These are phyloP conservation scores for Colletotrichum cordylinicola DNA, from an alignment of 2,329 filamentous ascomycete genomes.

Conservation along the genomic window DNA sequence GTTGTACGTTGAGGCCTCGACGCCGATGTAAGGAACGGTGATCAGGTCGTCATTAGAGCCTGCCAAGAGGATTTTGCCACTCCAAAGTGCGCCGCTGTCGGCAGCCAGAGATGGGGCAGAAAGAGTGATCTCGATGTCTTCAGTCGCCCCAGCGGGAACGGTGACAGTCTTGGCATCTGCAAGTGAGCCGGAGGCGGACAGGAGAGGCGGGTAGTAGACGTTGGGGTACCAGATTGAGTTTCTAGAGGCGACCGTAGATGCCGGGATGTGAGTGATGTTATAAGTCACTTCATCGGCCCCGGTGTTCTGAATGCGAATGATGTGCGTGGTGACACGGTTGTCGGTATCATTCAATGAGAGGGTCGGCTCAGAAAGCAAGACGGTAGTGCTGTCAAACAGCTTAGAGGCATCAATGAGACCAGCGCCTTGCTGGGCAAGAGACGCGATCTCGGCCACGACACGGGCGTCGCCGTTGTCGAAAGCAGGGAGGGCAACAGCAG, in stretches of 20 bases:
- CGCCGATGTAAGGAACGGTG: conserved; percentile 24
- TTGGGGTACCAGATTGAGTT: conserved; percentile 17
- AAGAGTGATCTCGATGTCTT: conserved; percentile 7
- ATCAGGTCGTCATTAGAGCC: conserved; percentile 23
- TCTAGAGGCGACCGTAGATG: conserved; percentile 8
- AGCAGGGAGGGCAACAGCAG: conserved; percentile 14
- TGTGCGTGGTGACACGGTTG: conserved; percentile 21
- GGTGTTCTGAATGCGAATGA: conserved; percentile 20
- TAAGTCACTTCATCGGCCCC: conserved; percentile 9
- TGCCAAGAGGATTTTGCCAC: conserved; percentile 25
- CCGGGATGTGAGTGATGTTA: conserved; percentile 19
- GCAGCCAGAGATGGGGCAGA: background rate
- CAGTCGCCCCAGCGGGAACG: background rate
- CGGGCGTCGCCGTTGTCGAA: background rate
- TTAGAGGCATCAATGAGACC: conserved; percentile 24
- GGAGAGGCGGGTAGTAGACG: conserved; percentile 16
- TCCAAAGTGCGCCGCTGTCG: conserved; percentile 26
- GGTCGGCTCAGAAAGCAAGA: conserved; percentile 18
- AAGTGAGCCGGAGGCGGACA: conserved; percentile 5
- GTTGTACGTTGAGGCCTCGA: conserved; percentile 27
- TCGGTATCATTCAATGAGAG: conserved; percentile 25
- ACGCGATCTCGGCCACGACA: background rate
- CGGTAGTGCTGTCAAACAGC: conserved; percentile 8
- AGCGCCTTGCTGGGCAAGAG: conserved; percentile 26
- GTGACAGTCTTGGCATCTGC: background rate